Evolutionary conservation across 1,284 basidiomycete genomes (phyloP).

Genomic region (Clitocybe nebularis): DNA sequence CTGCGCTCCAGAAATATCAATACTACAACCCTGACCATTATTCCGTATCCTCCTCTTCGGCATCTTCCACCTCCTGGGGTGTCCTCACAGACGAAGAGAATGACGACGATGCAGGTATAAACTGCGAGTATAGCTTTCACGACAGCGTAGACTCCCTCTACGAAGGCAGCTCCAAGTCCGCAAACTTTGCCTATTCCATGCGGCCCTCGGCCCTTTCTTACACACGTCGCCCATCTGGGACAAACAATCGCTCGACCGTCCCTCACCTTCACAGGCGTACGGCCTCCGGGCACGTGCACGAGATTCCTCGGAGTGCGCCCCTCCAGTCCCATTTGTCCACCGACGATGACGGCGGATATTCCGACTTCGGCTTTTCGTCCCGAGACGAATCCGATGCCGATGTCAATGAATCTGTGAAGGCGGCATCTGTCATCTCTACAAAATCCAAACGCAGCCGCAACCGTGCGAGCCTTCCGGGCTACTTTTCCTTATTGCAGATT

Average conservation of each 20-base stretch:
- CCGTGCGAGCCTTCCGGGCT: slow-evolving; percentile 71
- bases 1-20: slow-evolving; percentile 37
- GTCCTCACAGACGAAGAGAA: slow-evolving; percentile 59
- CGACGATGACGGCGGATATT: slow-evolving; percentile 45
- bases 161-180: slow-evolving; percentile 37
- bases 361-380: slow-evolving; percentile 35
- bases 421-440: slow-evolving; percentile 32
- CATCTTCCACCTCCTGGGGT: slow-evolving; percentile 60
- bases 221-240: slow-evolving; percentile 65
- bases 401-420: slow-evolving; percentile 18
- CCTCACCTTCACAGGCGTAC: slow-evolving; percentile 53
- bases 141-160: slow-evolving; percentile 30
- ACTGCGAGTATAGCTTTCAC: slow-evolving; percentile 36
- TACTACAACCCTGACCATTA: slow-evolving; percentile 40
- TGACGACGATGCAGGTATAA: slow-evolving; percentile 30
- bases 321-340: slow-evolving; percentile 33
- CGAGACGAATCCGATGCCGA: slow-evolving; percentile 35
- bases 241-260: slow-evolving; percentile 62
- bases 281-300: slow-evolving; percentile 41
- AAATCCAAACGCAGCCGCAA: slow-evolving; percentile 62
- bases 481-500: slow-evolving; percentile 68
- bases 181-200: slow-evolving; percentile 28
- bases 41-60: slow-evolving; percentile 53
- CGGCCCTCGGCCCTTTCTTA: slow-evolving; percentile 48
- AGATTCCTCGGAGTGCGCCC: slow-evolving; percentile 41